These are phyloP conservation scores for Xerocomus potaroensis DNA, from an alignment of 768 basidiomycete genomes.

Conservation along the genomic window DNA sequence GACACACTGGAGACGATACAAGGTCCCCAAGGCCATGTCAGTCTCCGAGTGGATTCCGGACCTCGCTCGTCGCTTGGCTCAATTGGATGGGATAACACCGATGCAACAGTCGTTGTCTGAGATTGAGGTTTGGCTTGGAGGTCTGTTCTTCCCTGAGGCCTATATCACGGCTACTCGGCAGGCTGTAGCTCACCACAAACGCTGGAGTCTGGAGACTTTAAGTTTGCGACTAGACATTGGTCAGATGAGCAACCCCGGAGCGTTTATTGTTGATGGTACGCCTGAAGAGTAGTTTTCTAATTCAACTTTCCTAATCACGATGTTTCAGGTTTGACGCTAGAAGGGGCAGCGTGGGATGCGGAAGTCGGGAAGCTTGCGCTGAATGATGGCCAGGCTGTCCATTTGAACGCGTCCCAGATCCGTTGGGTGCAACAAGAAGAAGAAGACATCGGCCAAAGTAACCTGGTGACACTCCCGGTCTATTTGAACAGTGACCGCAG, in stretches of 20 bases:
- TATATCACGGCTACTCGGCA: constrained; percentile 96
- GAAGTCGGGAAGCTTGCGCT: constrained; percentile 61
- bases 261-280: constrained; percentile 88
- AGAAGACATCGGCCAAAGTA: constrained; percentile 23
- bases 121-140: constrained; percentile 87
- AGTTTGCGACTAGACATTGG: constrained; percentile 78
- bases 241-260: constrained; percentile 67
- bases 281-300: constrained; percentile 1
- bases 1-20: constrained; percentile 84
- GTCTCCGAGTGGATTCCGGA: constrained; percentile 85
- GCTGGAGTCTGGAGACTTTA: constrained; percentile 90
- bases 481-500: constrained; percentile 89
- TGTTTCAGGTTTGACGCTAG: constrained; percentile 69
- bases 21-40: constrained; percentile 76
- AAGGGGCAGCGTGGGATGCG: constrained; percentile 74
- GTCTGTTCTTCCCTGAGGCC: constrained; percentile 94
- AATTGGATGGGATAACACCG: constrained; percentile 65
- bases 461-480: constrained; percentile 77
- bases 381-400: constrained; percentile 80
- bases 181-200: constrained; percentile 88
- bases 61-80: constrained; percentile 73
- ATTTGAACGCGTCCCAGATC: constrained; percentile 77
- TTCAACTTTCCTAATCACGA: constrained; percentile 4
- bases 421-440: constrained; percentile 74
- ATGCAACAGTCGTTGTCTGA: constrained; percentile 56